A percentile compares a stretch with the other conserved stretches of the same genome.
phyloP scores from a whole-genome alignment of 2,329 filamentous ascomycete species.

The Colletotrichum sojae region DNA sequence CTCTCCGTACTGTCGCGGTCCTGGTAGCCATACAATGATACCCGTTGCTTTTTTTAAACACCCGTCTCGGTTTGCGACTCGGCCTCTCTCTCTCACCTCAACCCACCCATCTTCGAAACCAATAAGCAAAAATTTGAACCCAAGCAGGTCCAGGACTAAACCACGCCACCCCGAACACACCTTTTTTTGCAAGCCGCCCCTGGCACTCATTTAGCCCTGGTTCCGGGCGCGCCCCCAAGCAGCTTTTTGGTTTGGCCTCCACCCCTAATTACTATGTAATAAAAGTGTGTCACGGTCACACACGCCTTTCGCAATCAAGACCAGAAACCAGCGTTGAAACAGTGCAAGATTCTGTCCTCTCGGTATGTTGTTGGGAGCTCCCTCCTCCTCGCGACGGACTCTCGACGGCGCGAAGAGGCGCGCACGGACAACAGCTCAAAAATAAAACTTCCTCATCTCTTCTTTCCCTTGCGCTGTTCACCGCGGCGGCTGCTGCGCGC shows the following conservation, averaged over 20 bases:
- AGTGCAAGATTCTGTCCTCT: no score
- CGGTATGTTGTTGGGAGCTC: no score
- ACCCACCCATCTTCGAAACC: not conserved
- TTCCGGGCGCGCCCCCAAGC: not conserved
- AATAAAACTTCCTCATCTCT: not conserved
- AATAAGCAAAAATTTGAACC: not conserved
- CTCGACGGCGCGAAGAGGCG: not conserved
- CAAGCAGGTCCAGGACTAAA: slow-evolving; percentile 11
- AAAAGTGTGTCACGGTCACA: slow-evolving; percentile 1
- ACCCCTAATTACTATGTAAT: not conserved
- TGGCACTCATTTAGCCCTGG: slow-evolving; percentile 13
- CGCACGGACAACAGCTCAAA: slow-evolving; percentile 1
- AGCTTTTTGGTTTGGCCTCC: not conserved
- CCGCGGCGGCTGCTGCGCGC: slow-evolving; percentile 33
- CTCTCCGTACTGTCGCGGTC: slow-evolving; percentile 9
- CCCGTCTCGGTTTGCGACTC: not conserved
- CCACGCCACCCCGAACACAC: slow-evolving; percentile 22
- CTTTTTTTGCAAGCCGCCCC: not conserved
- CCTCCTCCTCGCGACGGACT: not conserved
- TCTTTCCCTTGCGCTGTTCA: not conserved
- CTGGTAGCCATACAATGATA: slow-evolving; percentile 10
- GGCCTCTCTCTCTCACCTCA: not conserved
- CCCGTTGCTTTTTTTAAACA: slow-evolving; percentile 4
- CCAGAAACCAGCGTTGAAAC: not conserved
- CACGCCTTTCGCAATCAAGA: not conserved